Evolutionary conservation across 2,329 filamentous ascomycete genomes (phyloP), one percentile per base, ranked within the genome.

Genomic region (Diaporthe sp.): DNA sequence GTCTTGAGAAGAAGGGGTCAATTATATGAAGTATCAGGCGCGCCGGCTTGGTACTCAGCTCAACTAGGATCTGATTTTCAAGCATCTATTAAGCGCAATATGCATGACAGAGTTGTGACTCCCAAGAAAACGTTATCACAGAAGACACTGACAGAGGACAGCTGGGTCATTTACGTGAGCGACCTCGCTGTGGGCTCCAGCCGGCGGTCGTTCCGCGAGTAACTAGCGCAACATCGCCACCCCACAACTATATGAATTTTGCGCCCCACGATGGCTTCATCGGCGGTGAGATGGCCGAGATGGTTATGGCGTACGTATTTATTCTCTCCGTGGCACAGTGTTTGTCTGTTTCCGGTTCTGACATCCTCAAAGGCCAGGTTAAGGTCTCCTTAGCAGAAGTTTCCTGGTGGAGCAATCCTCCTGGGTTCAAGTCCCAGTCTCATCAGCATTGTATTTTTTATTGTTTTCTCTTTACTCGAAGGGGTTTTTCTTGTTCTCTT

Each of bases 371-470:
- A 57, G 25, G 55, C 70, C 70, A 61, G 70, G 70, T 72, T 53
- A 72, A 72, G 71, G 71, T 72, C 28, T n/a, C 47, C 71, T 72
- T 63, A 63, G 39, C 71, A 63, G 51, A 28, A 49, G 47, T 68
- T 72, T 72, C 57, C 71, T 72, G 44, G 71, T 72, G 71, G 57
- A 63, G 57, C 71, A 72, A 72, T 72, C 57, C 71, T 72, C 71
- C 57, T 72, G 44, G 71, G 44, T 72, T 53, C 58, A 73, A 73
- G 71, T 55, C 71, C 58, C 47, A 65, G 58, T 72, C 57, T 73
- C 47, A 63, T 55, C 34, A 65, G 8, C 44, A 5, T 28, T 20
- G 12, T 72, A 17, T 39, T 60, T 49, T 12, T 39, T 17, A 2
- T 5, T 61, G 34, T 28, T 37, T 47, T 44, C 10, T 13, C 20